Base-by-base conservation (phyloP, 805 yeast genomes). In the Hanseniaspora occidentalis region DNA sequence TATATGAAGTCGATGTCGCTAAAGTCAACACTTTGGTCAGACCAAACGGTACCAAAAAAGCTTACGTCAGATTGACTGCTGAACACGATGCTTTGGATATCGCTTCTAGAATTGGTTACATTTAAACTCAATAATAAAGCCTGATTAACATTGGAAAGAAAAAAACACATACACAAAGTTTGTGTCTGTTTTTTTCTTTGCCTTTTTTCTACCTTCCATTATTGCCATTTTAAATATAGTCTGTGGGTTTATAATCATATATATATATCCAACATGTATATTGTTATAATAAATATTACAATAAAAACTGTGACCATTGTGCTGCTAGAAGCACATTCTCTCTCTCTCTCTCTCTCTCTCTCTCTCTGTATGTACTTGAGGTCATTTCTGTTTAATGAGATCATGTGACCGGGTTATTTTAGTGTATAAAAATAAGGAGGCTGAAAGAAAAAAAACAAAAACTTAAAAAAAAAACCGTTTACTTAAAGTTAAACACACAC, bases 41-140 rank as follows among this genome's bases (percentile, higher is more conserved):
- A 76, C 96, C 98, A 69, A 88, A 92, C 72, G 98, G 98, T 71
- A 83, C 96, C 76, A 92, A 92, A 85, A 92, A 92, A 81, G 98
- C 98, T 67, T 92, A 82, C 79, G 89, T 92, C 67, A 85, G 94
- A 77, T 83, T 92, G 69, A 85, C 97, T 65, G 89, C 95, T 68
- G 98, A 92, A 73, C 83, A 79, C 78, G 98, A 92, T 75, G 97
- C 97, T 70, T 83, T 92, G 68, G 98, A 92, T 70, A 86, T 92
- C 70, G 98, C 98, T 69, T 88, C 88, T 95, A 85, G 92, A 76
- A 92, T 89, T 67, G 98, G 98, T 75, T 88, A 86, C 94, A 81
- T 89, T 71, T 89, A 77, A 83, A 60, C 54, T 45, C 46, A 42
- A 45, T 37, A 37, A 39, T 36, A 36, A 7, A 16, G 10, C 26